Percentiles rank a stretch among this genome's conserved stretches.
Evolutionary conservation across 352 stramenopile genomes (phyloP).

Genomic region (Globisporangium viniferum): DNA sequence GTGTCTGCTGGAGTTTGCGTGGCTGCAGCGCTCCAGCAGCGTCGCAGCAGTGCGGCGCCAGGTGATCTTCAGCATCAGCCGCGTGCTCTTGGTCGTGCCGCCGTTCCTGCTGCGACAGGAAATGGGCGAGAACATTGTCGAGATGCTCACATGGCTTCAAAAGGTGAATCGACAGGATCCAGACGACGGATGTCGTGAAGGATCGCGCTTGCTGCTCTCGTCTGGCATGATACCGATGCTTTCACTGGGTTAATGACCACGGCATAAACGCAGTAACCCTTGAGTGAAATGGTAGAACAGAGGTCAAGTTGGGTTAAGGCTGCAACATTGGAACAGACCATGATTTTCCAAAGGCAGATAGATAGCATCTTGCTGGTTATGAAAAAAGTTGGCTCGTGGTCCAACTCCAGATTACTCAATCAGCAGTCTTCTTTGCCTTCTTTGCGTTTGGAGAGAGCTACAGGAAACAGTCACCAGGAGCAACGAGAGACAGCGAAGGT

Average conservation of each 20-base stretch:
- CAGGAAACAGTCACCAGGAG: background rate
- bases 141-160: slow-evolving; percentile 55
- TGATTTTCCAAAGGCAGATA: background rate
- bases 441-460: slow-evolving; percentile 14
- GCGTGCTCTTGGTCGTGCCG: slow-evolving; percentile 59
- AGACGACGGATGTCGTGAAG: slow-evolving; percentile 70
- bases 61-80: slow-evolving; percentile 70
- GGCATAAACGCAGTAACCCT: no score
- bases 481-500: no score
- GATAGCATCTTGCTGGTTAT: background rate
- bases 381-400: background rate
- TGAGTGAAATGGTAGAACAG: background rate
- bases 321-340: no score
- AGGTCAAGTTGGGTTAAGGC: no score
- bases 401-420: background rate
- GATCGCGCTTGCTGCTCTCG: slow-evolving; percentile 47
- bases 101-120: slow-evolving; percentile 57
- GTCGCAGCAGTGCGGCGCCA: slow-evolving; percentile 64
- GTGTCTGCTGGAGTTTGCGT: slow-evolving; percentile 67
- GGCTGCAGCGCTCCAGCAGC: slow-evolving; percentile 39
- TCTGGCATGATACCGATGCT: slow-evolving; percentile 35
- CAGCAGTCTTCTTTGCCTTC: slow-evolving; percentile 15
- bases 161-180: slow-evolving; percentile 42
- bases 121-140: slow-evolving; percentile 35
- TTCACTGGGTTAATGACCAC: slow-evolving; percentile 14